Base-by-base conservation (phyloP, 768 basidiomycete species). In the Macrolepiota dolichaula region DNA sequence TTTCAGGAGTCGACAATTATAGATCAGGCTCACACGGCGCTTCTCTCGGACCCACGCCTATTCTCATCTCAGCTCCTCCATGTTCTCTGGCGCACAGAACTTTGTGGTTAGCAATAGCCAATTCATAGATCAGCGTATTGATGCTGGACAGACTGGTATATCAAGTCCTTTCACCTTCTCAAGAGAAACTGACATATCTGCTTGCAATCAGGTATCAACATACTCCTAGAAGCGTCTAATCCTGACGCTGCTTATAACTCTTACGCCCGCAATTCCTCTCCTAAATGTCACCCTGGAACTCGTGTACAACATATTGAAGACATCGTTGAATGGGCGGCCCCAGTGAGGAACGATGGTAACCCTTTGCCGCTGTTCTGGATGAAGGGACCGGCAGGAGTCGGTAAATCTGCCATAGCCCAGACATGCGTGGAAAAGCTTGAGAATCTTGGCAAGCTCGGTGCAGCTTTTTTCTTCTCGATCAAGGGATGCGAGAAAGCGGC, bases 301-400 rank as follows among this genome's bases (percentile, higher is more conserved):
- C 46, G 61, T 49, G 35, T 55, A 35, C 27, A 62, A 29, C 40
- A 59, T 47, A 51, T 64, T 25, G 42, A 24, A 32, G 61, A 64
- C 27, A 61, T 64, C 27, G 22, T 38, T 22, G 42, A 47, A 4
- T 61, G 40, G 38, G 51, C 44, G 4, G 9, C 35, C 44, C n/a
- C 55, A 13, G n/a, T 40, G 29, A 13, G 2, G 29, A 7, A 32
- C 27, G 25, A 3, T n/a, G 44, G 47, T 25, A 22, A 10, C 10
- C 29, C 19, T 35, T 15, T 19, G 37, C 29, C 56, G 0, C 35
- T 57, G 6, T 57, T 49, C n/a, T 57, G 56, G 56, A 57, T 57
- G 56, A 24, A 19, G 15, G 56, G 56, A 3, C 46, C 29, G 7
- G 56, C 56, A 3, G 56, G 46, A 37, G 56, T 57, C 17, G 56